Base-by-base conservation (phyloP, 164 flowering plant species). In the Chimonanthus salicifolius region DNA sequence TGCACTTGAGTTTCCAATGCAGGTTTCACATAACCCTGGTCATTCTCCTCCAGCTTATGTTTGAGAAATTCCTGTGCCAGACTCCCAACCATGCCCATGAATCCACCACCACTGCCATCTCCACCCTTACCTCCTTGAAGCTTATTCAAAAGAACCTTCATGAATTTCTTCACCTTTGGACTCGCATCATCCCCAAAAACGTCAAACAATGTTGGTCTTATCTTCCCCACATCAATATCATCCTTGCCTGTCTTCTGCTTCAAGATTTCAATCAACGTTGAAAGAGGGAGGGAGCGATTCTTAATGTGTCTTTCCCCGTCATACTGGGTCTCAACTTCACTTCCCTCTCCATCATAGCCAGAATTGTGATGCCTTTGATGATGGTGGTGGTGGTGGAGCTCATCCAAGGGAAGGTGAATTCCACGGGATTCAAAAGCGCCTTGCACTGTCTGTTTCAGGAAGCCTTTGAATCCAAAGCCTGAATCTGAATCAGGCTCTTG, bases 141-240 rank as follows among this genome's bases (percentile, higher is more conserved):
- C 67, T 89, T 92, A 80, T 75, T 62, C 75, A 95, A 20, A 11
- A 92, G 76, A 7, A 92, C 84, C 45, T 90, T 90, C 98, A 92
- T 92, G 82, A 95, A 92, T 76, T 95, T 95, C 90, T 95, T 95
- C 71, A 95, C 96, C 84, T 95, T 95, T 2, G 96, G 99, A 72
- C 98, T 94, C 0, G 97, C 67, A 80, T 94, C 99, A 16, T 94
- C 97, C 6, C 98, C 98, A 54, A 94, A 92, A 8, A 82, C 58
- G 74, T 92, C 97, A 67, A 90, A 92, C 48, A 94, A 83, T 2
- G 94, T 78, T 0, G 97, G 94, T 74, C 99, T 78, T 65, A 95
- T 71, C 75, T 92, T 90, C 63, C 98, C 98, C 0, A 92, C 99
- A 70, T 91, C 98, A 66, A 95, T 92, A 76, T 95, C 96, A 10